Evolutionary conservation across 805 yeast species (phyloP), one percentile per base, ranked within the genome.

Genomic region (Pichia scutulata): DNA sequence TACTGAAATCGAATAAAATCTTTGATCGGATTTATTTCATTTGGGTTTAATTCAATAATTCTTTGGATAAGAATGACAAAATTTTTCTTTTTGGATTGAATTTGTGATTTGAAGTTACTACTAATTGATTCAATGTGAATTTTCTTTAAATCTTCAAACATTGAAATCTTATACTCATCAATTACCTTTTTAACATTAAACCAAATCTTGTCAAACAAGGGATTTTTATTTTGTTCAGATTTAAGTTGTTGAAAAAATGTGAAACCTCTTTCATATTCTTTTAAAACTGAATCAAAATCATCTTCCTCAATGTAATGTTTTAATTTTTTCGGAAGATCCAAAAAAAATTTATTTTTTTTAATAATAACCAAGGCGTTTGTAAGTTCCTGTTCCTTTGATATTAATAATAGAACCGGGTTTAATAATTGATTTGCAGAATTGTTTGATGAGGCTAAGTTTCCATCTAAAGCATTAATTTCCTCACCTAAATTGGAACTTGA

Each of bases 31-130:
- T 80, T 83, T 33, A 16, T 16, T 41, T 62, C 63, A 50, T 78
- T 82, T 2, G 77, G 74, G n/a, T 82, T 84, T 33, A 86, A 67
- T 53, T 84, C 87, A 43, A 82, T 63, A 33, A 85, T 67, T 55
- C 76, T 77, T n/a, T 75, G 71, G 23, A 84, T 75, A 13, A 73
- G 60, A 12, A 71, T 68, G 21, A 76, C 57, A 52, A 76, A 73
- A 25, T 61, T 58, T 19, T 52, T 49, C 7, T 59, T 55, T 24
- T 53, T 54, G 7, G 47, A 26, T 21, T 41, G 48, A 18, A 48
- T 48, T 22, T 48, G 53, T 12, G 46, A 41, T 41, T 47, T 57
- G 37, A 59, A 53, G 12, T 55, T 53, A 16, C 57, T 44, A 40
- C 53, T 55, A 19, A 67, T 60, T 30, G 58, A 57, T 42, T 66